Evolutionary conservation across 2,329 filamentous ascomycete genomes (phyloP).

Genomic region (Cladosporium halotolerans): DNA sequence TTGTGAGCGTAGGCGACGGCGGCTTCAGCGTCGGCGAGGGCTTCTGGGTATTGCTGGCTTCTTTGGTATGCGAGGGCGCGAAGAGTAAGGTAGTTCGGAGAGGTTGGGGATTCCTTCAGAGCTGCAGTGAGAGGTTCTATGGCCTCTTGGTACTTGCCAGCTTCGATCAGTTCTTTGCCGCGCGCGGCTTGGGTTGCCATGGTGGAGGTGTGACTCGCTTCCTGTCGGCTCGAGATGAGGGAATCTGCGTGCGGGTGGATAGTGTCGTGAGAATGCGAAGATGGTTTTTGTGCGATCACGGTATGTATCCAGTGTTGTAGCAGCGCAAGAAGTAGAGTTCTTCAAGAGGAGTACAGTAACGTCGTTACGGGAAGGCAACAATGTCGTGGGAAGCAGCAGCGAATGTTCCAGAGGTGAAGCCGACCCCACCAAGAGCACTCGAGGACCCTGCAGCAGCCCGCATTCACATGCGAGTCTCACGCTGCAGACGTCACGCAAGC

Average conservation of each 20-base stretch:
- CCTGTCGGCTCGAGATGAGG: background rate
- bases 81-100: constrained; percentile 72
- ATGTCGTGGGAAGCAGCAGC: too few relatives aligned
- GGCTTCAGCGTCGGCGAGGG: constrained; percentile 41
- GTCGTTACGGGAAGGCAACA: too few relatives aligned
- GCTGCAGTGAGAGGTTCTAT: constrained; percentile 63
- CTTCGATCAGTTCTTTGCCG: constrained; percentile 57
- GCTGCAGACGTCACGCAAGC: background rate
- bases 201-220: constrained; percentile 1
- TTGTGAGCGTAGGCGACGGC: constrained; percentile 60
- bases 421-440: background rate
- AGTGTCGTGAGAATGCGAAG: background rate
- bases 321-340: background rate
- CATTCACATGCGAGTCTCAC: background rate
- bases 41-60: constrained; percentile 41
- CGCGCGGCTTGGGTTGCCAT: constrained; percentile 49
- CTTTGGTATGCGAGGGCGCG: constrained; percentile 74
- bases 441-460: background rate
- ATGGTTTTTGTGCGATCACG: background rate
- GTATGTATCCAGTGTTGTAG: background rate
- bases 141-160: constrained; percentile 59
- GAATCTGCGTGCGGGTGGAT: background rate
- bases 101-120: constrained; percentile 54
- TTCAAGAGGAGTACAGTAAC: background rate
- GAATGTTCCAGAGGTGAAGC: background rate